Conservation (phyloP, 768 basidiomycete genomes). For the Mycena latifolia region DNA sequence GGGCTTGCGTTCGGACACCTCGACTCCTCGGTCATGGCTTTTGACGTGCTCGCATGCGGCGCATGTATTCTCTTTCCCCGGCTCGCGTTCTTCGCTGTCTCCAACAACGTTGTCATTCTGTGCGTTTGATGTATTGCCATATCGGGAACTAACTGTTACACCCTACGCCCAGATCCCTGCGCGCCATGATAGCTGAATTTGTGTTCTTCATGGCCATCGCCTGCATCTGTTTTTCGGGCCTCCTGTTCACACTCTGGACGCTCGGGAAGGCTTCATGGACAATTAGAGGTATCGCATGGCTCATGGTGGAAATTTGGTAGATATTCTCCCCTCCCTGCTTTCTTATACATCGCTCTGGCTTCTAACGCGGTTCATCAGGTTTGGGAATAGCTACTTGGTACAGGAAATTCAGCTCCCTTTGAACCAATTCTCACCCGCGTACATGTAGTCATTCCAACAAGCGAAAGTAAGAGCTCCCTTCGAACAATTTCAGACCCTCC, state of each 20-base stretch:
- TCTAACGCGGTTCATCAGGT: conserved; percentile 40
- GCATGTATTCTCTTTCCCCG: conserved; percentile 90
- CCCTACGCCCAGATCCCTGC: conserved; percentile 69
- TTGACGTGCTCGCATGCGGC: conserved; percentile 87
- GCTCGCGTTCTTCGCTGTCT: conserved; percentile 84
- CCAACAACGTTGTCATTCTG: conserved; percentile 85
- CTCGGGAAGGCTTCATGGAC: conserved; percentile 48
- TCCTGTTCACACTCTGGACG: conserved; percentile 67
- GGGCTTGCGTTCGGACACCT: conserved; percentile 69
- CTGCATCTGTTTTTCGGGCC: conserved; percentile 84
- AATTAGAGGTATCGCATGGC: conserved; percentile 70
- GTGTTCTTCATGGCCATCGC: conserved; percentile 85
- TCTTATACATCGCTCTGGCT: no score
- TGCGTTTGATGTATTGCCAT: conserved; percentile 48
- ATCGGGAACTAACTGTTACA: neutral
- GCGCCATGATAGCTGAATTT: conserved; percentile 87
- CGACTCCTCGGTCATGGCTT: conserved; percentile 71
- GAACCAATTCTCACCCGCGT: no score
- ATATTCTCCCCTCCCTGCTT: no score
- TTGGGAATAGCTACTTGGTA: conserved; percentile 83
- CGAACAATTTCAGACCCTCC: no score
- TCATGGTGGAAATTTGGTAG: conserved; percentile 78
- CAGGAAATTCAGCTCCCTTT: no score
- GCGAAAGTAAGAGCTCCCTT: no score
- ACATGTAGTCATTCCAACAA: no score